Conservation (phyloP, 192 early-diverging fungal species). For the Coemansia sp. region DNA sequence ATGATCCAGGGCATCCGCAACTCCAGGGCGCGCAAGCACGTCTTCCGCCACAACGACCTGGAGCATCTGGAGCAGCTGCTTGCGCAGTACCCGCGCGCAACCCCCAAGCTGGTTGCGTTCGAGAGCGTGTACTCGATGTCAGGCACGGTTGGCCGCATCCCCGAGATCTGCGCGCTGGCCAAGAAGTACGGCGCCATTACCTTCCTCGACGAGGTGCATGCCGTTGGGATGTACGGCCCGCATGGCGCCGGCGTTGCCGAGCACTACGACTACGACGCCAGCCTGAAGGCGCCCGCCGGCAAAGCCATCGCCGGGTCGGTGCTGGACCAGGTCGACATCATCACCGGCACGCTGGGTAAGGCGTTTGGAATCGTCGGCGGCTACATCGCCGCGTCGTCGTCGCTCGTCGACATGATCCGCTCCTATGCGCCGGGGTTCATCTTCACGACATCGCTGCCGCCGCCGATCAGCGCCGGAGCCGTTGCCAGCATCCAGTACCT, state of each 20-base stretch:
- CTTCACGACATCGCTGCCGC: constrained; percentile 98
- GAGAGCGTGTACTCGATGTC: constrained; percentile 99
- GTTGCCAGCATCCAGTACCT: constrained; percentile 93
- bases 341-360: constrained; percentile 96
- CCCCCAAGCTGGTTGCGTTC: constrained; percentile 94
- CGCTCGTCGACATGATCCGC: constrained; percentile 91
- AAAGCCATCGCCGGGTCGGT: constrained; percentile 58
- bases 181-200: constrained; percentile 96
- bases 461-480: constrained; percentile 87
- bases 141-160: constrained; percentile 90
- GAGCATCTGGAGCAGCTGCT: constrained; percentile 86
- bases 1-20: constrained; percentile 98
- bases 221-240: constrained; percentile 98
- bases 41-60: constrained; percentile 94
- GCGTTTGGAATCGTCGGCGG: constrained; percentile 97
- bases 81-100: constrained; percentile 75
- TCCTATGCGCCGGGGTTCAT: constrained; percentile 99
- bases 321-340: constrained; percentile 90
- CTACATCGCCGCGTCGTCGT: constrained; percentile 90
- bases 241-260: constrained; percentile 94
- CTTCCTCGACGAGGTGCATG: constrained; percentile 96
- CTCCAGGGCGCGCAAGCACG: constrained; percentile 82
- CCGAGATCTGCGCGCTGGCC: constrained; percentile 85
- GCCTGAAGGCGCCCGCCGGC: constrained; percentile 51
- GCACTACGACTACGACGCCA: constrained; percentile 84